phyloP scores from a whole-genome alignment of 225 moss, liverwort and hornwort species.

The Physcomitrellopsis africana region DNA sequence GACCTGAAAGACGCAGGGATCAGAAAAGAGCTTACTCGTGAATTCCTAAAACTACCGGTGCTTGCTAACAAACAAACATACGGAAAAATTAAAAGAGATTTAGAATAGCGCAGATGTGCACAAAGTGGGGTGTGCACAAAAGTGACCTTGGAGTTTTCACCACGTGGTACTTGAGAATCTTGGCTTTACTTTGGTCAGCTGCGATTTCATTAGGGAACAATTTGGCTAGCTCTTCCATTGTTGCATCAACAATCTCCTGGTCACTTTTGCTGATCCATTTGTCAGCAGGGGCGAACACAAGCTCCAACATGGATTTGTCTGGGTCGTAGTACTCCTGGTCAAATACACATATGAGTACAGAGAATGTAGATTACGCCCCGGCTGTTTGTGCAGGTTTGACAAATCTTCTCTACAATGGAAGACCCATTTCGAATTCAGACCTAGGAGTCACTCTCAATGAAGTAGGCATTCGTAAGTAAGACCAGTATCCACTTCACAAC shows the following conservation, averaged over 20 bases:
- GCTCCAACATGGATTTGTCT: constrained; percentile 92
- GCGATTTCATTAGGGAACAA: constrained; percentile 93
- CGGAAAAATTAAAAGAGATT: background rate
- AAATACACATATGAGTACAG: constrained; percentile 17
- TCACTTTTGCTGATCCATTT: constrained; percentile 90
- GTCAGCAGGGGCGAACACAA: constrained; percentile 95
- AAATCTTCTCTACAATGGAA: background rate
- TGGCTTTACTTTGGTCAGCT: constrained; percentile 89
- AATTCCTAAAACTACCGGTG: background rate
- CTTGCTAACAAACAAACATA: constrained; percentile 1
- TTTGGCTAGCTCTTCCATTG: constrained; percentile 78
- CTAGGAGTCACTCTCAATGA: background rate
- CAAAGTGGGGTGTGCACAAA: too few relatives aligned
- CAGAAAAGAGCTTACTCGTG: background rate
- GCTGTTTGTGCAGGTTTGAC: constrained; percentile 9
- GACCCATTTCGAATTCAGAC: constrained; percentile 6
- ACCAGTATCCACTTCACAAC: constrained; percentile 1
- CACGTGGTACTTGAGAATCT: constrained; percentile 93
- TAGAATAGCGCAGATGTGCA: background rate
- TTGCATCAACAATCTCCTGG: constrained; percentile 84
- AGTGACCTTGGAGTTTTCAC: constrained; percentile 90
- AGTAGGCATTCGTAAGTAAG: background rate
- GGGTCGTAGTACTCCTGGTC: constrained; percentile 88
- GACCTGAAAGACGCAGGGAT: constrained; percentile 54
- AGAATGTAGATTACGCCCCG: background rate